Evolutionary conservation across 176 grass and related monocot genomes (phyloP), one percentile per base, ranked within the genome.

Genomic region (Carex myosuroides): DNA sequence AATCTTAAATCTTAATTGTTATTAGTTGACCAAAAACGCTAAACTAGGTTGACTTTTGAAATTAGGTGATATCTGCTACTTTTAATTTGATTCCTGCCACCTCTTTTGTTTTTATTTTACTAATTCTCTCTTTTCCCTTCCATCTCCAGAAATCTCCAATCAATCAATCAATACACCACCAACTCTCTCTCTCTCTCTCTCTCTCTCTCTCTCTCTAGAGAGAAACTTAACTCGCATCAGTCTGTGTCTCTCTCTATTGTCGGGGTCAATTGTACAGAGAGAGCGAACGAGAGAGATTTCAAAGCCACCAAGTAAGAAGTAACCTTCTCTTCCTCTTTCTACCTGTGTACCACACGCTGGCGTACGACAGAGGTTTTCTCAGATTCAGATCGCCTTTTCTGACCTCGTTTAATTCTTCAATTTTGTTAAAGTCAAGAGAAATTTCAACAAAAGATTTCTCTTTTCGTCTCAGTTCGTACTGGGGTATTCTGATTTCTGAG

Each of bases 21-120:
- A 65, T 82, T 82, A 82, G 80, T 82, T 82, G 80, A 82, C 80
- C 60, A 53, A 64, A 82, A 17, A 39, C n/a, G 3, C 58, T 82
- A 0, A 82, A 65, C 63, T 82, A 44, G 59, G 60, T 82, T 82
- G 80, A 82, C 80, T 66, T 82, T 82, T 1, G 32, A 82, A 46
- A 66, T 81, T 82, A 26, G 62, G 80, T 65, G 30, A 71, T 20
- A 74, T 20, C 44, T 26, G 20, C 44, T 48, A 9, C 39, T 52
- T 74, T 74, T 22, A 67, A 67, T 14, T 67, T 37, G 30, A 74
- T 26, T 52, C 13, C n/a, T n/a, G n/a, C n/a, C n/a, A n/a, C n/a
- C 32, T 18, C 14, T 18, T 69, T 8, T 6, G 5, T 39, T 69
- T 69, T 69, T 69, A 8, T 17, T 39, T 69, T 69, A n/a, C 2